These are phyloP conservation scores for Phaffomyces opuntiae DNA, from an alignment of 805 yeast genomes.

Conservation along the genomic window DNA sequence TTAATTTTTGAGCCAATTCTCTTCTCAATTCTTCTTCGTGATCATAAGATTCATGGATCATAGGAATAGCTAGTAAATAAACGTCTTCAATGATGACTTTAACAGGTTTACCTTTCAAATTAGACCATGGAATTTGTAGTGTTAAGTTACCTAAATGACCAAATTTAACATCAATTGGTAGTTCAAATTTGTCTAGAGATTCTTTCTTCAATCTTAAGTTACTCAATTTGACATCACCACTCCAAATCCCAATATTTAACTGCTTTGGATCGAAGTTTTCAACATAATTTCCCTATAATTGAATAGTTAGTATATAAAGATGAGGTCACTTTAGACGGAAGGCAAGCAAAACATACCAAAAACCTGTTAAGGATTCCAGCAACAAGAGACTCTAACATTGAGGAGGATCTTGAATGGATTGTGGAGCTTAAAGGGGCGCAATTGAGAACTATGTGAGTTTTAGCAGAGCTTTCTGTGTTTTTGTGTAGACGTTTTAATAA, in stretches of 20 bases:
- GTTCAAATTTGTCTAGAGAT: slow-evolving; percentile 75
- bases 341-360: slow-evolving; percentile 25
- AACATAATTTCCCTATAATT: slow-evolving; percentile 54
- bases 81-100: slow-evolving; percentile 82
- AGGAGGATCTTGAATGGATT: neutral
- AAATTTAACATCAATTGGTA: slow-evolving; percentile 81
- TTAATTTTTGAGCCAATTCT: slow-evolving; percentile 58
- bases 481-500: neutral
- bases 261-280: slow-evolving; percentile 96
- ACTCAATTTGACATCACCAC: slow-evolving; percentile 86
- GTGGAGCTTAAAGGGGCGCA: too few species aligned
- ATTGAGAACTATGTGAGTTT: neutral
- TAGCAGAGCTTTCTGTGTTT: neutral
- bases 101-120: slow-evolving; percentile 86
- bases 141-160: slow-evolving; percentile 90
- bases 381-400: slow-evolving; percentile 60
- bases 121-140: slow-evolving; percentile 95
- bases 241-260: slow-evolving; percentile 92
- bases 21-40: slow-evolving; percentile 49
- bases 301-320: neutral
- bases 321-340: neutral
- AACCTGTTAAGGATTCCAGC: slow-evolving; percentile 57
- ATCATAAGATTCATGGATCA: slow-evolving; percentile 46
- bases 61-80: slow-evolving; percentile 74
- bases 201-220: slow-evolving; percentile 79